A percentile compares a stretch with the other conserved stretches of the same genome.
phyloP scores from a whole-genome alignment of 192 early-diverging fungal species.

The Gaertneriomyces sp. region DNA sequence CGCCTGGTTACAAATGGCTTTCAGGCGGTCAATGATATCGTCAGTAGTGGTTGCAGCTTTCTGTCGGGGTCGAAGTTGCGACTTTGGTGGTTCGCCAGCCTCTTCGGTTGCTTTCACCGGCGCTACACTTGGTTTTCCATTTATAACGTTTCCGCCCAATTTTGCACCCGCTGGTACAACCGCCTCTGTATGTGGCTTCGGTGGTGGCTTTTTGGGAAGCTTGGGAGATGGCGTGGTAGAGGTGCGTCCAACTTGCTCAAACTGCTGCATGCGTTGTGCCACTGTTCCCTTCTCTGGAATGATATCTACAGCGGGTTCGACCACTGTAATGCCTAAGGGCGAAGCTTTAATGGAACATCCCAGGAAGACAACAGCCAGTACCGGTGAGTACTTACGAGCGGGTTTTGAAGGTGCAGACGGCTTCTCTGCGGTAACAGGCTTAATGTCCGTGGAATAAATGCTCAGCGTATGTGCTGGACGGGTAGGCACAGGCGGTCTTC shows the following conservation, averaged over 20 bases:
- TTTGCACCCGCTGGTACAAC: neutral
- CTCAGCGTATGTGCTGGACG: conserved; percentile 55
- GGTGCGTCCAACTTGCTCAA: conserved; percentile 18
- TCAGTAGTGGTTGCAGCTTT: conserved; percentile 55
- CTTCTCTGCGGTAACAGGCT: conserved; percentile 16
- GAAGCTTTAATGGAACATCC: neutral
- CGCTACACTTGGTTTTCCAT: neutral
- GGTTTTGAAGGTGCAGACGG: conserved; percentile 33
- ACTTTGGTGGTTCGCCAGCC: conserved; percentile 12
- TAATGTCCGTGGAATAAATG: conserved; percentile 58
- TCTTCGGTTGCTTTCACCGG: neutral
- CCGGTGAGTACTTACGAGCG: conserved; percentile 15
- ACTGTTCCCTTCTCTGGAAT: conserved; percentile 26
- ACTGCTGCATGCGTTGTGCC: conserved; percentile 39
- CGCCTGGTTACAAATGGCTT: conserved; percentile 75
- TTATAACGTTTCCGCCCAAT: neutral
- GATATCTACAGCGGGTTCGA: conserved; percentile 7
- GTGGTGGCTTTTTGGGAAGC: conserved; percentile 25
- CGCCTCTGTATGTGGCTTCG: conserved; percentile 23
- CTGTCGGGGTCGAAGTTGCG: conserved; percentile 19
- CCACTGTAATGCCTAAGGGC: conserved; percentile 3
- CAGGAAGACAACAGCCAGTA: neutral
- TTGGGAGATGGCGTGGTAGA: conserved; percentile 13
- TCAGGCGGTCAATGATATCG: conserved; percentile 78
- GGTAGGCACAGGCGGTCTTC: conserved; percentile 48